These are phyloP conservation scores for Xylariomycetidae sp. DNA, from an alignment of 2,329 filamentous ascomycete genomes.

Conservation along the genomic window DNA sequence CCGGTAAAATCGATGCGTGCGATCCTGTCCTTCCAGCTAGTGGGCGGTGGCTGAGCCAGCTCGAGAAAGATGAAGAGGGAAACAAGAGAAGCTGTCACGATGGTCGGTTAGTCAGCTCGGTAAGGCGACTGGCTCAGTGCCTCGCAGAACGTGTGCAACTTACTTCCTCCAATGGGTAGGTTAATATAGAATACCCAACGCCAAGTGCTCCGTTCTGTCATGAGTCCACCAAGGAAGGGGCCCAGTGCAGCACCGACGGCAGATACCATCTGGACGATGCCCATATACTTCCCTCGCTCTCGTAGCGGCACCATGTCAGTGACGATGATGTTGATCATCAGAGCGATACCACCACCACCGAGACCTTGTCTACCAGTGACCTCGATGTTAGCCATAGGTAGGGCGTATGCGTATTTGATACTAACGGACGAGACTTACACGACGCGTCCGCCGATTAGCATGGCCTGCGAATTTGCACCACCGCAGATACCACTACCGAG, in stretches of 20 bases:
- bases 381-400: background rate
- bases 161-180: slow-evolving; percentile 23
- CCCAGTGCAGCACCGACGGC: slow-evolving; percentile 26
- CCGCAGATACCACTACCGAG: slow-evolving; percentile 37
- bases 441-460: background rate
- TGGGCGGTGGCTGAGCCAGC: too few species aligned
- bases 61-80: too few species aligned
- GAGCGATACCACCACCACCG: slow-evolving; percentile 6
- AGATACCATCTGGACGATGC: slow-evolving; percentile 22
- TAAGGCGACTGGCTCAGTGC: too few species aligned
- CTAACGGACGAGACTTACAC: background rate
- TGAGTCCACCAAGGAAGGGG: slow-evolving; percentile 18
- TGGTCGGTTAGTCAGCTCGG: too few species aligned
- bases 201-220: slow-evolving; percentile 24
- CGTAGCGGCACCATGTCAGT: slow-evolving; percentile 42
- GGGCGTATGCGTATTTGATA: background rate
- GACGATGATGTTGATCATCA: too few species aligned
- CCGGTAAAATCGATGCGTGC: too few species aligned
- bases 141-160: too few species aligned
- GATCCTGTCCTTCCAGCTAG: too few species aligned
- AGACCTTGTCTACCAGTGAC: slow-evolving; percentile 35
- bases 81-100: too few species aligned
- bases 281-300: slow-evolving; percentile 35
- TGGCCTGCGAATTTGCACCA: slow-evolving; percentile 4
- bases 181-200: slow-evolving; percentile 35